These are phyloP conservation scores for Graphilbum ipis-grandicollis DNA, from an alignment of 2,329 filamentous ascomycete genomes.

Conservation along the genomic window DNA sequence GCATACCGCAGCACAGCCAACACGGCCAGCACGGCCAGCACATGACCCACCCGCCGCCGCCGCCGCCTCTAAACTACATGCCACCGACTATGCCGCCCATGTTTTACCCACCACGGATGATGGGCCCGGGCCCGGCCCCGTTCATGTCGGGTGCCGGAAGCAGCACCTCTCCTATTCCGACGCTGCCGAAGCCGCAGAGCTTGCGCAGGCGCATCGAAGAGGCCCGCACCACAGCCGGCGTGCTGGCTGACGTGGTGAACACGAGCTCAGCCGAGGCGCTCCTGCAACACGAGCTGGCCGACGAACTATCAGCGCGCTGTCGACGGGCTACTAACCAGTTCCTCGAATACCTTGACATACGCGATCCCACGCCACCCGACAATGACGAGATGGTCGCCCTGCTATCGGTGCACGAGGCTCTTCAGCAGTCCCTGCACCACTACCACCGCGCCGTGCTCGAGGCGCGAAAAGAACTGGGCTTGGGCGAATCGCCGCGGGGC, in stretches of 20 bases:
- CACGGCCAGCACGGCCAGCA: too few species aligned
- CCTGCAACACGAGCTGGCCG: conserved; percentile 69
- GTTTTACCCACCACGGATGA: too few species aligned
- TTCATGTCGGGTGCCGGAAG: too few species aligned
- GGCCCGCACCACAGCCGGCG: conserved; percentile 73
- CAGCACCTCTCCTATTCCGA: too few species aligned
- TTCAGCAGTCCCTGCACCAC: conserved; percentile 65
- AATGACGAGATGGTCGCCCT: conserved; percentile 86
- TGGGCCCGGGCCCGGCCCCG: too few species aligned
- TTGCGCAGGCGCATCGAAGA: conserved; percentile 75
- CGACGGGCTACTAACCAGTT: conserved; percentile 64
- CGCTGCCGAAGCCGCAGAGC: conserved; percentile 54
- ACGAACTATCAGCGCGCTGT: conserved; percentile 81
- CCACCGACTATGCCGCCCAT: too few species aligned
- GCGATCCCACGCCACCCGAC: conserved; percentile 58
- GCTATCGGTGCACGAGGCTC: conserved; percentile 86
- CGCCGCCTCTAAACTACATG: too few species aligned
- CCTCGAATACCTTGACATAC: conserved; percentile 68
- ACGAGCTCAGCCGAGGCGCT: conserved; percentile 66
- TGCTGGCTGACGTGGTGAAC: conserved; percentile 82
- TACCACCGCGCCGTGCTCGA: conserved; percentile 67
- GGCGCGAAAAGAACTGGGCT: conserved; percentile 36
- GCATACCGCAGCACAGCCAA: too few species aligned
- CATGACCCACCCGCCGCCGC: too few species aligned
- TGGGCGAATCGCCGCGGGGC: conserved; percentile 14